Evolutionary conservation across 164 flowering plant genomes (phyloP).

Genomic region (Cinnamomum micranthum): DNA sequence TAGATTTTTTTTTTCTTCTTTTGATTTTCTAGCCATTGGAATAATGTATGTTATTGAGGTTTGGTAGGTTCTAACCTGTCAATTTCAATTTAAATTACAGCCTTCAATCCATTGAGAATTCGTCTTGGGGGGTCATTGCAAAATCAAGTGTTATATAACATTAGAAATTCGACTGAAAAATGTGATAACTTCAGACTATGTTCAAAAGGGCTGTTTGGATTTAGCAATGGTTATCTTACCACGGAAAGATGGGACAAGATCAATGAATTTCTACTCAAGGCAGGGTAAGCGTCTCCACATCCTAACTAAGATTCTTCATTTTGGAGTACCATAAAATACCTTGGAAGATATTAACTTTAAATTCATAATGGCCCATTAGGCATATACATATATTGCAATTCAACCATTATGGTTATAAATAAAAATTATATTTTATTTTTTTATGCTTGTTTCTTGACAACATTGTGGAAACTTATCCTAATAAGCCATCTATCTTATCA

Average conservation of each 20-base stretch:
- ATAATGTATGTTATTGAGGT: neutral
- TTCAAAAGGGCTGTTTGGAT: conserved; percentile 48
- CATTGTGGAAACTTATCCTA: too few species aligned
- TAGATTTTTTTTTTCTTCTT: neutral
- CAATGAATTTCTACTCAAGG: conserved; percentile 29
- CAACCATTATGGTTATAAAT: too few species aligned
- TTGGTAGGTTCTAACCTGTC: neutral
- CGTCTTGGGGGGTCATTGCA: conserved; percentile 74
- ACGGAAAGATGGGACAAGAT: conserved; percentile 69
- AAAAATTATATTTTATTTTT: too few species aligned
- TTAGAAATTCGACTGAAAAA: conserved; percentile 26
- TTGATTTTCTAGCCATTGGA: neutral
- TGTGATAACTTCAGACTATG: conserved; percentile 33
- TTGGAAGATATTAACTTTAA: too few species aligned
- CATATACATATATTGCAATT: too few species aligned
- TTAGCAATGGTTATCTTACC: conserved; percentile 43
- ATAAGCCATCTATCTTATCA: too few species aligned
- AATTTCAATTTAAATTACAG: conserved; percentile 18
- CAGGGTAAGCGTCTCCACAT: conserved; percentile 20
- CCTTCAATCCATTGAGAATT: conserved; percentile 40
- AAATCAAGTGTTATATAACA: conserved; percentile 54
- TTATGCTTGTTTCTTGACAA: too few species aligned
- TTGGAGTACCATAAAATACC: too few species aligned
- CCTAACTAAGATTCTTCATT: neutral
- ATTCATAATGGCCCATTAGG: too few species aligned